Percentiles rank a stretch among this genome's conserved stretches.
phyloP scores from a whole-genome alignment of 1,284 basidiomycete genomes.

The Ceratorhiza oryzae-sativae region DNA sequence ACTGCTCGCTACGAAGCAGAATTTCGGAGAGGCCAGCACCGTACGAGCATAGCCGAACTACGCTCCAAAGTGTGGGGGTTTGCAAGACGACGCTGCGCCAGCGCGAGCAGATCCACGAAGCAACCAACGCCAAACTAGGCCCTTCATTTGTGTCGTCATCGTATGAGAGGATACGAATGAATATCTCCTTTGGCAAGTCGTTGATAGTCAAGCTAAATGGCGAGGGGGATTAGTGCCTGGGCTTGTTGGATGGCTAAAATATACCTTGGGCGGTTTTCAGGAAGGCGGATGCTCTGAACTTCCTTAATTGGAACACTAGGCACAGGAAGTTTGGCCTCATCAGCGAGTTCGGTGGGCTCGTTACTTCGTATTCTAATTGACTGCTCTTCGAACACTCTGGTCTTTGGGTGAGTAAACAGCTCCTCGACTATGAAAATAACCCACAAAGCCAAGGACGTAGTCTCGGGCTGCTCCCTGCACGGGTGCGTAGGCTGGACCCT shows the following conservation, averaged over 20 bases:
- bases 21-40: conserved; percentile 25
- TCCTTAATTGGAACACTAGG: not conserved
- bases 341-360: not conserved
- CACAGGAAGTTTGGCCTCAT: not conserved
- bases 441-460: not conserved
- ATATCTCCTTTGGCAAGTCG: conserved; percentile 26
- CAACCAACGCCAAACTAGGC: conserved; percentile 22
- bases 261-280: not conserved
- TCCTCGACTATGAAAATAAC: not conserved
- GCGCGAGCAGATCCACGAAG: conserved; percentile 35
- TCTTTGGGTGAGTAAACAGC: not conserved
- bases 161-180: conserved; percentile 32
- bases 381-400: not conserved
- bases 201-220: conserved; percentile 25
- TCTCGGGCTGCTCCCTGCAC: not conserved
- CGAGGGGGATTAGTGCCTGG: not conserved
- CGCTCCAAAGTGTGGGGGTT: conserved; percentile 32
- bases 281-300: not conserved
- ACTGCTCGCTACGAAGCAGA: conserved; percentile 15
- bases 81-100: conserved; percentile 26
- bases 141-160: conserved; percentile 24
- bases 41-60: conserved; percentile 11
- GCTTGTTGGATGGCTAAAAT: not conserved
- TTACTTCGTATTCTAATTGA: not conserved
- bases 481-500: not conserved